Conservation (phyloP, 2,329 filamentous ascomycete species). For the Alternaria viburni region DNA sequence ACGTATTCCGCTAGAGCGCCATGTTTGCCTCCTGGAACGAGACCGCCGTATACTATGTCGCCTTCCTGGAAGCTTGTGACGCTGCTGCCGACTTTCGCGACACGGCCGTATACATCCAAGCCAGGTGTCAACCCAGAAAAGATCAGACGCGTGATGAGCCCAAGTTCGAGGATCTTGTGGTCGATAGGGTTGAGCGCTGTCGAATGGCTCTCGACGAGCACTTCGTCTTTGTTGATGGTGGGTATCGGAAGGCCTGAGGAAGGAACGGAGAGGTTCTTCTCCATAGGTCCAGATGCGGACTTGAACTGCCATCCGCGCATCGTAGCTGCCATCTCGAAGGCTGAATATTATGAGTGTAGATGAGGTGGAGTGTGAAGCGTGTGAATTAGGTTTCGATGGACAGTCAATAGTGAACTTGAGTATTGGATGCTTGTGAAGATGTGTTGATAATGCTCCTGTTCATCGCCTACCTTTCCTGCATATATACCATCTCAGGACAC, state of each 20-base stretch:
- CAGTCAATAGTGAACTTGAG: neutral
- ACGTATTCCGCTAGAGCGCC: constrained; percentile 44
- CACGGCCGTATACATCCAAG: constrained; percentile 57
- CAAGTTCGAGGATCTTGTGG: constrained; percentile 64
- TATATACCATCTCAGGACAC: neutral
- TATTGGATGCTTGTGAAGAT: neutral
- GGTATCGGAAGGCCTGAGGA: constrained; percentile 51
- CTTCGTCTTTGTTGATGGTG: constrained; percentile 46
- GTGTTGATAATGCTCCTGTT: neutral
- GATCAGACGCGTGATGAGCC: constrained; percentile 47
- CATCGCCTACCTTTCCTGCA: neutral
- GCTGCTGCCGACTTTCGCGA: constrained; percentile 41
- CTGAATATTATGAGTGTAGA: too few relatives aligned
- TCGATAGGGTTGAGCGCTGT: constrained; percentile 65
- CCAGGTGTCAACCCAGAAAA: constrained; percentile 53
- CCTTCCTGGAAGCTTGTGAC: constrained; percentile 31
- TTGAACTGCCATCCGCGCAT: constrained; percentile 49
- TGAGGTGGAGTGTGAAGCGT: neutral
- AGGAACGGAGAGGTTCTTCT: constrained; percentile 58
- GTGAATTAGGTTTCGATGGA: neutral
- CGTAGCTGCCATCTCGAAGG: constrained; percentile 53
- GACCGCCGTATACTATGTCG: constrained; percentile 43
- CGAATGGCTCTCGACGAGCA: constrained; percentile 60
- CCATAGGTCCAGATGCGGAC: constrained; percentile 48
- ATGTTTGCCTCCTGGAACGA: constrained; percentile 26